Evolutionary conservation across 164 flowering plant species (phyloP).

Genomic region (Aristolochia fimbriata): DNA sequence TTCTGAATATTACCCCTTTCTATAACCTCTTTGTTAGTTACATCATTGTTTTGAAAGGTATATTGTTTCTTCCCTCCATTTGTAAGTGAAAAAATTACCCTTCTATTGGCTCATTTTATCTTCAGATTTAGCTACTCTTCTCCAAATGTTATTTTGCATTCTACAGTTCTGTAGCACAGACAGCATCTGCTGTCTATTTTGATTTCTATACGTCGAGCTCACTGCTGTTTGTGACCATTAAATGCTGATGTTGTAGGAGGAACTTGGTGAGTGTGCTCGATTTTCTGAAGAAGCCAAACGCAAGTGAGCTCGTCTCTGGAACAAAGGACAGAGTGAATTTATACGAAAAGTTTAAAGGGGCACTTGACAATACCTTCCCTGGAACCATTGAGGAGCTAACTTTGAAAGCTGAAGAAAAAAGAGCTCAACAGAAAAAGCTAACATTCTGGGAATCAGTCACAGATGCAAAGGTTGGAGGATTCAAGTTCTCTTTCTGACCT

Average conservation of each 20-base stretch:
- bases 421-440: conserved; percentile 38
- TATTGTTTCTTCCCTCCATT: neutral
- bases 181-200: neutral
- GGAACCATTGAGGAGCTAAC: conserved; percentile 54
- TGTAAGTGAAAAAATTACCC: no score
- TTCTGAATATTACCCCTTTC: no score
- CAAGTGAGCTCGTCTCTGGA: conserved; percentile 82
- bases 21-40: no score
- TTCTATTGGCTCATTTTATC: no score
- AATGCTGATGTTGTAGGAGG: conserved; percentile 43
- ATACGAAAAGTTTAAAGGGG: conserved; percentile 70
- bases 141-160: no score
- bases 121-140: no score
- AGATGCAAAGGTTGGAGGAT: conserved; percentile 71
- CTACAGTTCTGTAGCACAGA: no score
- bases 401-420: conserved; percentile 51
- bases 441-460: conserved; percentile 88
- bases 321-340: conserved; percentile 80
- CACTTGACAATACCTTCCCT: conserved; percentile 59
- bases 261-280: conserved; percentile 87
- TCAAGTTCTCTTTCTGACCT: conserved; percentile 71
- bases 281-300: conserved; percentile 84
- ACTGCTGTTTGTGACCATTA: neutral
- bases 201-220: neutral
- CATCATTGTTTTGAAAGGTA: neutral